These are phyloP conservation scores for Colletotrichum viniferum DNA, from an alignment of 2,329 filamentous ascomycete genomes.

Conservation along the genomic window DNA sequence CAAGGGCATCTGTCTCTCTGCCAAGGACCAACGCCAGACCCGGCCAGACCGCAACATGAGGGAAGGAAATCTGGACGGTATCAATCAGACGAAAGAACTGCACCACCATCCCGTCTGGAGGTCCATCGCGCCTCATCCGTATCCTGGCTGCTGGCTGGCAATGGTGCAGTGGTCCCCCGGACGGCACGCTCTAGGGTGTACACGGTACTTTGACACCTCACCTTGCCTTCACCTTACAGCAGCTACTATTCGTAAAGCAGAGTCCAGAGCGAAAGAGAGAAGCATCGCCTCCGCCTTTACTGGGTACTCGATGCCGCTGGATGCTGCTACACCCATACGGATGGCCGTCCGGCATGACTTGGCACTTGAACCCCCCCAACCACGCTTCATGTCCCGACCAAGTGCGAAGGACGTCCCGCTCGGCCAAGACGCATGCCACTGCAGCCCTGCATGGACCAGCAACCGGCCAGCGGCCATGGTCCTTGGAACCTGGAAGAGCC, in stretches of 20 bases:
- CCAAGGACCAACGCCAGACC: conserved; percentile 4
- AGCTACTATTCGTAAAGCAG: neutral
- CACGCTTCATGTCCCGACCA: neutral
- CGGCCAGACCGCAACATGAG: neutral
- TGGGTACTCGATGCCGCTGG: conserved; percentile 9
- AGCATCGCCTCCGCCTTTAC: conserved; percentile 9
- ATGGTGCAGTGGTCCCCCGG: neutral
- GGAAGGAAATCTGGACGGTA: conserved; percentile 4
- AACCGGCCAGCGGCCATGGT: neutral
- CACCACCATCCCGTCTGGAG: neutral
- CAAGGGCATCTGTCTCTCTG: neutral
- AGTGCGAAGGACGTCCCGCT: neutral
- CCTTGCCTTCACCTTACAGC: conserved; percentile 5
- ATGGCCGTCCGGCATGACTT: conserved; percentile 18
- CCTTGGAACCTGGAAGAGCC: conserved; percentile 21
- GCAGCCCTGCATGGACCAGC: conserved; percentile 21
- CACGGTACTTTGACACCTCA: conserved; percentile 6
- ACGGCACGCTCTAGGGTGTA: neutral
- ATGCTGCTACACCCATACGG: conserved; percentile 20
- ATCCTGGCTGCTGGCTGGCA: neutral
- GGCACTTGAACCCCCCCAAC: neutral
- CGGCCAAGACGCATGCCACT: conserved; percentile 19
- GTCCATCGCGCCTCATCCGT: neutral
- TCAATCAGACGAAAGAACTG: conserved; percentile 19
- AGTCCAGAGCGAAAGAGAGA: neutral